Conservation (phyloP, 2,329 filamentous ascomycete genomes). For the Pseudophaeomoniella oleicola region DNA sequence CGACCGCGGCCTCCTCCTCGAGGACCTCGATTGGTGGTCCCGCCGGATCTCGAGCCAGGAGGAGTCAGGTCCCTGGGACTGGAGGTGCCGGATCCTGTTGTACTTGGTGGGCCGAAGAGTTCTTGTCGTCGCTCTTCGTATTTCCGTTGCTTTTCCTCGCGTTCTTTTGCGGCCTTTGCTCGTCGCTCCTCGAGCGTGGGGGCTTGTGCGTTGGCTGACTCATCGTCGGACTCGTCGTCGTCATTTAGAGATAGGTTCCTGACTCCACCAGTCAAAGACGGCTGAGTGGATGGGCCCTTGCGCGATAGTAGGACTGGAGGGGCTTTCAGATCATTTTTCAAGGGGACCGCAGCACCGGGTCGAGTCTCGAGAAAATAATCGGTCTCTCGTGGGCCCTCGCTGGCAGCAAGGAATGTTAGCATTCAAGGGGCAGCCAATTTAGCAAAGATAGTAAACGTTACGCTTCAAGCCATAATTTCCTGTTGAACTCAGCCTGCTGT, state of each 20-base stretch:
- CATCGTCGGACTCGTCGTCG: slow-evolving; percentile 36
- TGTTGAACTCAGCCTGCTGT: slow-evolving; percentile 69
- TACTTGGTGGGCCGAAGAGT: slow-evolving; percentile 54
- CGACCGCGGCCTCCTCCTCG: slow-evolving; percentile 35
- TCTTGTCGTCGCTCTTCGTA: slow-evolving; percentile 82
- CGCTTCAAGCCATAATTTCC: slow-evolving; percentile 81
- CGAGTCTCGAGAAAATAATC: slow-evolving; percentile 61
- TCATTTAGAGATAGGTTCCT: slow-evolving; percentile 19
- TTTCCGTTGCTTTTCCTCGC: slow-evolving; percentile 76
- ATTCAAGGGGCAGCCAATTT: not conserved
- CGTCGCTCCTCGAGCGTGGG: slow-evolving; percentile 64
- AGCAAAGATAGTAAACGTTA: slow-evolving; percentile 27
- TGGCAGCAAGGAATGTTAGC: slow-evolving; percentile 24
- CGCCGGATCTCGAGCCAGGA: slow-evolving; percentile 26
- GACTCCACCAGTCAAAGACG: slow-evolving; percentile 7
- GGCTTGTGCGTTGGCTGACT: slow-evolving; percentile 43
- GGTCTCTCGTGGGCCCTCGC: slow-evolving; percentile 54
- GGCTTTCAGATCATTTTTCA: slow-evolving; percentile 62
- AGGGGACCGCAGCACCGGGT: slow-evolving; percentile 38
- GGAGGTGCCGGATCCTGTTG: slow-evolving; percentile 37
- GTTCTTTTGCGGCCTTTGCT: slow-evolving; percentile 60
- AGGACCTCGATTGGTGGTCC: slow-evolving; percentile 15
- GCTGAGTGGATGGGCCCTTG: slow-evolving; percentile 29
- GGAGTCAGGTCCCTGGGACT: slow-evolving; percentile 50
- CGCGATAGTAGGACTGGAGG: slow-evolving; percentile 74